Percentiles rank a stretch among this genome's conserved stretches.
Evolutionary conservation across 1,284 basidiomycete species (phyloP).

Genomic region (Quambalaria eucalypti): DNA sequence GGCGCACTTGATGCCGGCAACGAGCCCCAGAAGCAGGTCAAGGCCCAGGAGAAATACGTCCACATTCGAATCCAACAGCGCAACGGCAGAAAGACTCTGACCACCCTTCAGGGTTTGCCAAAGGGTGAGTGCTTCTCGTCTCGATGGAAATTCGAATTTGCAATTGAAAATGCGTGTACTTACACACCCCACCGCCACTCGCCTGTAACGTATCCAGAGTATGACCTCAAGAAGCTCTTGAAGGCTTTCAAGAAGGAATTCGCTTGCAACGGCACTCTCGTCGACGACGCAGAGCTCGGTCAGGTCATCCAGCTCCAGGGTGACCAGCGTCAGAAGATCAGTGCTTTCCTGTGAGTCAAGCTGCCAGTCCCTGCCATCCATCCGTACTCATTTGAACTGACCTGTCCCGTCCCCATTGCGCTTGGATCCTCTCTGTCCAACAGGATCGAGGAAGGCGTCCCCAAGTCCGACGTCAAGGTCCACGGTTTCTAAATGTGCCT

Average conservation of each 20-base stretch:
- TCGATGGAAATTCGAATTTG: background rate
- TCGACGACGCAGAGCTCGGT: conserved; percentile 92
- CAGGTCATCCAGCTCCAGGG: conserved; percentile 98
- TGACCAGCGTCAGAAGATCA: conserved; percentile 90
- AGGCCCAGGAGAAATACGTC: conserved; percentile 44
- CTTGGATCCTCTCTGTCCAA: background rate
- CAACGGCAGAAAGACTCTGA: conserved; percentile 98
- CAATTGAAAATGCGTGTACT: too few species aligned
- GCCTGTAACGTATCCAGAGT: too few species aligned
- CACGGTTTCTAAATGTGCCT: conserved; percentile 41
- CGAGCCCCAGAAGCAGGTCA: conserved; percentile 11
- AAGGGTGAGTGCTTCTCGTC: conserved; percentile 71
- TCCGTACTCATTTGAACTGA: background rate
- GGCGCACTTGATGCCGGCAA: conserved; percentile 3
- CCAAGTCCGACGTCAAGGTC: conserved; percentile 45
- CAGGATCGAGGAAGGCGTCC: conserved; percentile 39
- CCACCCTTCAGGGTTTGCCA: conserved; percentile 90
- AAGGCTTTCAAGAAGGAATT: conserved; percentile 99
- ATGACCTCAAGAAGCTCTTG: conserved; percentile 94
- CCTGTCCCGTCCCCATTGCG: too few species aligned
- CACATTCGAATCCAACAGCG: conserved; percentile 79
- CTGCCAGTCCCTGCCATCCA: background rate
- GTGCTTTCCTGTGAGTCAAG: conserved; percentile 31
- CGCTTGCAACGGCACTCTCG: conserved; percentile 95
- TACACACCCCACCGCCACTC: too few species aligned